Percentiles rank a stretch among this genome's conserved stretches.
These are phyloP conservation scores for Lophiotrema nucula DNA, from an alignment of 495 filamentous ascomycete genomes.

Conservation along the genomic window DNA sequence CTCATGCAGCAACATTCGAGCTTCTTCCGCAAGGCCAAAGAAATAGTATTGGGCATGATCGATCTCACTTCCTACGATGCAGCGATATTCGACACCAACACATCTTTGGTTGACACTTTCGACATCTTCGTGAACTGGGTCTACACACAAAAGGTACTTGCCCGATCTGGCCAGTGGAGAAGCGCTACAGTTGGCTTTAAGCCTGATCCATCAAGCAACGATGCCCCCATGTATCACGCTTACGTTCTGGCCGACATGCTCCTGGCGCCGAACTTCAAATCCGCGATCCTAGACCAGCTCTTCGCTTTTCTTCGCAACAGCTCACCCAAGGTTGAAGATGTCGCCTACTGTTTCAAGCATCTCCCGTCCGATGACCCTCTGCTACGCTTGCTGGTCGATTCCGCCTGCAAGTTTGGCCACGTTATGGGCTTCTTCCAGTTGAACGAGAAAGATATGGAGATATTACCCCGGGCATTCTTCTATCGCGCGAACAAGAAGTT, in stretches of 20 bases:
- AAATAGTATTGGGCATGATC: not conserved
- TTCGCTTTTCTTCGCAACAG: conserved; percentile 81
- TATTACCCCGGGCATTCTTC: no score
- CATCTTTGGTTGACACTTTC: not conserved
- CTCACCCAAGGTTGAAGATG: conserved; percentile 95
- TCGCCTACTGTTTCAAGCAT: conserved; percentile 41
- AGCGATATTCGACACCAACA: no score
- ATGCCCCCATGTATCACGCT: no score
- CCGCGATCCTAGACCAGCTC: not conserved
- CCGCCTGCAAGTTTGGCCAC: no score
- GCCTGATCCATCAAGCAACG: not conserved
- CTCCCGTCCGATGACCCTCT: not conserved
- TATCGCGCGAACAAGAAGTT: no score
- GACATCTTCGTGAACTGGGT: not conserved
- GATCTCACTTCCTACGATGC: not conserved
- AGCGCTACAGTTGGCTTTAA: not conserved
- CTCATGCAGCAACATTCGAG: not conserved
- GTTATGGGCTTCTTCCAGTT: no score
- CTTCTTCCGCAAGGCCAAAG: not conserved
- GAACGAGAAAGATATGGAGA: no score
- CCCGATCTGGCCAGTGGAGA: not conserved
- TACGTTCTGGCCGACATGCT: no score
- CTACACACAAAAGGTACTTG: not conserved
- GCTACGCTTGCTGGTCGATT: not conserved
- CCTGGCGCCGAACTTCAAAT: no score